These are phyloP conservation scores for Nemania sp. DNA, from an alignment of 2,329 filamentous ascomycete species.

Conservation along the genomic window DNA sequence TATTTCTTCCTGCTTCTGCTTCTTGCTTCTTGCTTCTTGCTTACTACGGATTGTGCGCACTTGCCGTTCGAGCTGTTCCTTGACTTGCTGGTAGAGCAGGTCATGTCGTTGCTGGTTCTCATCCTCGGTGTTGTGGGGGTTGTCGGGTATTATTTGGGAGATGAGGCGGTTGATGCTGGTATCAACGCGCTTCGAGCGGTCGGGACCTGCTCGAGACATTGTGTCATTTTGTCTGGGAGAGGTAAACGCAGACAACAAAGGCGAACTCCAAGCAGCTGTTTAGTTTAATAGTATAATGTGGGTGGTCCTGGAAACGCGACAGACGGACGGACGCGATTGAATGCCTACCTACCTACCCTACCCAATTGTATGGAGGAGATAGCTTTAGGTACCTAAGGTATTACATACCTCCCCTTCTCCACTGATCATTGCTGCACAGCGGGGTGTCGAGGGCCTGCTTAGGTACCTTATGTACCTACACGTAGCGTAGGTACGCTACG, in stretches of 20 bases:
- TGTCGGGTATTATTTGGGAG: constrained; percentile 76
- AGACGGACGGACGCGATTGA: background rate
- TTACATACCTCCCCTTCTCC: too few relatives aligned
- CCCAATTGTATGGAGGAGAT: too few relatives aligned
- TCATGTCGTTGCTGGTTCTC: constrained; percentile 76
- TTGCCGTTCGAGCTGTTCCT: constrained; percentile 65
- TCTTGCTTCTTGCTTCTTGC: background rate
- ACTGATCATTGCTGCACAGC: constrained; percentile 19
- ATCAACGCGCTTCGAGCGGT: constrained; percentile 74
- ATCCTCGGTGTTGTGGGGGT: constrained; percentile 75
- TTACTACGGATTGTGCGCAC: constrained; percentile 30
- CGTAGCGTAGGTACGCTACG: background rate
- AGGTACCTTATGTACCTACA: background rate
- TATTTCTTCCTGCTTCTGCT: background rate
- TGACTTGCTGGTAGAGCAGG: constrained; percentile 65
- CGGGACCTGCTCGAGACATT: constrained; percentile 68
- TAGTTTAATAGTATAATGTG: background rate
- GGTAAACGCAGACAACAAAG: background rate
- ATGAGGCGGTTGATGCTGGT: constrained; percentile 84
- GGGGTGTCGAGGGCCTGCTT: constrained; percentile 11
- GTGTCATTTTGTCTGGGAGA: constrained; percentile 52
- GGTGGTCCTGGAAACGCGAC: constrained; percentile 19
- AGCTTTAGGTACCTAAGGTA: background rate
- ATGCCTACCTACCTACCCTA: background rate
- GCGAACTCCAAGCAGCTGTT: background rate